These are phyloP conservation scores for Nemania sp. DNA, from an alignment of 2,329 filamentous ascomycete species.

Conservation along the genomic window DNA sequence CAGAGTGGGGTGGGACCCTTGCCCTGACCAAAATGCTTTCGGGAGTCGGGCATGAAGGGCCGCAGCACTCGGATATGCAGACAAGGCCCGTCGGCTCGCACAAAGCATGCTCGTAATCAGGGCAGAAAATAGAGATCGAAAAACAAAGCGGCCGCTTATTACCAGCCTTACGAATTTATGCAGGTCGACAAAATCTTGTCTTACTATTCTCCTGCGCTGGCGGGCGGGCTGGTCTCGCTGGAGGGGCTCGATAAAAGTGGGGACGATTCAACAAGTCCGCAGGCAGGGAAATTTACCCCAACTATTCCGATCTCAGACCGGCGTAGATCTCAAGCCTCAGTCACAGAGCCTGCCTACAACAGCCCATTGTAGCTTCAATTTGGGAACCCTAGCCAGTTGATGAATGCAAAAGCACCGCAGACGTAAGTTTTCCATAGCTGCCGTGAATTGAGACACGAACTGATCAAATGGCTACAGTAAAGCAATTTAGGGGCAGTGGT, in stretches of 20 bases:
- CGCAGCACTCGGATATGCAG: conserved; percentile 14
- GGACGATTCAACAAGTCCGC: conserved; percentile 37
- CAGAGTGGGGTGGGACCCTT: conserved; percentile 17
- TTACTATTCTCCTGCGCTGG: conserved; percentile 14
- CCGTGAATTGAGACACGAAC: too few relatives aligned
- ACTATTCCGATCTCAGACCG: conserved; percentile 38
- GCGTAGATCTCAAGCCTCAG: too few relatives aligned
- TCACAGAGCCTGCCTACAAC: too few relatives aligned
- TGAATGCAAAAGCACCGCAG: too few relatives aligned
- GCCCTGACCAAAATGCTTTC: conserved; percentile 7
- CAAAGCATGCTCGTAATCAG: conserved; percentile 19
- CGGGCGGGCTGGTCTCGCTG: conserved; percentile 1
- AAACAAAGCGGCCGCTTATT: background rate
- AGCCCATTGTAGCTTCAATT: too few relatives aligned
- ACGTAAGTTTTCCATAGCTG: too few relatives aligned
- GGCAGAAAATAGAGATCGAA: conserved; percentile 8
- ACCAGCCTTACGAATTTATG: conserved; percentile 7
- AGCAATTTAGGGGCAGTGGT: too few relatives aligned
- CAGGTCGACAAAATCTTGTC: conserved; percentile 17
- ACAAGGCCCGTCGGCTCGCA: conserved; percentile 3
- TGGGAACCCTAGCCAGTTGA: too few relatives aligned
- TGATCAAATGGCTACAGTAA: too few relatives aligned
- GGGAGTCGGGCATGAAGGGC: conserved; percentile 14
- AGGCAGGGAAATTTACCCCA: conserved; percentile 38
- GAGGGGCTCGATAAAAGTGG: conserved; percentile 25